Evolutionary conservation across 345 rosid species (phyloP), one percentile per base, ranked within the genome.

Genomic region (Anastatica hierochuntica): DNA sequence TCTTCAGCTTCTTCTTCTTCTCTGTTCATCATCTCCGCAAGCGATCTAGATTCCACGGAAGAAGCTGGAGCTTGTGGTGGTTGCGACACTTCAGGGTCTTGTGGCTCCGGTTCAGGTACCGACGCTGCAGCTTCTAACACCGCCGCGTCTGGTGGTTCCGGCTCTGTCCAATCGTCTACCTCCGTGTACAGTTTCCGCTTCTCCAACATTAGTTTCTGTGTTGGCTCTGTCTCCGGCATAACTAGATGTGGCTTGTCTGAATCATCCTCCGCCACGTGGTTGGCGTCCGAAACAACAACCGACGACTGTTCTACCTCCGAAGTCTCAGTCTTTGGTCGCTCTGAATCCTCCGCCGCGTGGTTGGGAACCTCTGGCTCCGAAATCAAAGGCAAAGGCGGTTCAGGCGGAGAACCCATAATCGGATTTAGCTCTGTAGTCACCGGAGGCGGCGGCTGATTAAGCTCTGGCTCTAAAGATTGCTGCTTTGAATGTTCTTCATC

Each of bases 11-110:
- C 60, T 9, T 62, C 54, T 36, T 73, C 77, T 16, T 75, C 83
- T 75, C 67, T 76, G 55, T 69, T 74, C 76, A 75, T 74, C 74
- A 69, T 64, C 21, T 65, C 63, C 9, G 77, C 70, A 5, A 76
- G 18, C 4, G 74, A 70, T 43, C 53, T 62, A 3, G 76, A 65
- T 23, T n/a, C n/a, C n/a, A n/a, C n/a, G n/a, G n/a, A n/a, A n/a
- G 69, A 10, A 26, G 14, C n/a, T 14, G 51, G 14, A 18, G 33
- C n/a, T 37, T n/a, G n/a, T n/a, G 47, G 43, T 63, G 41, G 56
- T 19, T 30, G 39, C 20, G 56, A 50, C 26, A 10, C 35, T 30
- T 31, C 43, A 39, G 49, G 23, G 13, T 58, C 27, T 2, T 21
- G 35, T 21, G 18, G 62, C 53, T 58, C 21, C 14, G 44, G 51